Base-by-base conservation (phyloP, 1,284 basidiomycete species). In the Ceratobasidium sp. region DNA sequence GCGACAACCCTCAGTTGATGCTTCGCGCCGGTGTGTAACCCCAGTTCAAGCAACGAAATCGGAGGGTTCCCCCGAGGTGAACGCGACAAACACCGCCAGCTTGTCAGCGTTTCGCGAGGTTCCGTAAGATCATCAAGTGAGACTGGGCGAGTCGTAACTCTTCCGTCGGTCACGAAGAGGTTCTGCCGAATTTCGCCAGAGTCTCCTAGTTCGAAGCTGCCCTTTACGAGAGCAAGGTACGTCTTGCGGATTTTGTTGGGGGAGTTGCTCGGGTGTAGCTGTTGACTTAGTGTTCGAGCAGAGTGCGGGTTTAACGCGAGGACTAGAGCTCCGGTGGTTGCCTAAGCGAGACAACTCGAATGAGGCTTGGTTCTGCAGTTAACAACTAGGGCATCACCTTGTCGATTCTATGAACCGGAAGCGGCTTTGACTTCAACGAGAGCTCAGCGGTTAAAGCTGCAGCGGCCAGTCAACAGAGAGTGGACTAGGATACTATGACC, bases 1-100 rank as follows among this genome's bases (percentile, higher is more conserved):
- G 87, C 75, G 70, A 90, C 87, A 8, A 88, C 80, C 38, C 89
- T 84, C n/a, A 91, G 82, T 73, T 91, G 89, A 70, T 90, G 88
- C 75, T 91, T 91, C 67, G 85, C 75, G 0, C 89, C 89, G 3
- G 89, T 89, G 58, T 82, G 77, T 20, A 88, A 80, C 5, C 79
- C 80, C 3, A 91, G 79, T 43, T 81, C 80, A 43, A 91, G 75
- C 49, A 91, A 79, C 1, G 87, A 85, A 27, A 90, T 62, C 10
- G 86, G 86, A 0, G 76, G 80, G 32, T 76, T 79, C 6, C 81
- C 77, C 86, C 86, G 57, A 1, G 89, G 88, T 10, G 88, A 89
- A 25, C 83, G 84, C 2, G 79, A 83, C 15, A 90, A 72, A 2
- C 87, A 75, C 70, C 86, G 83, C 86, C 88, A 90, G 64, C 82